A percentile compares a stretch with the other conserved stretches of the same genome.
These are phyloP conservation scores for Fusarium incarnatum DNA, from an alignment of 2,329 filamentous ascomycete genomes.

Conservation along the genomic window DNA sequence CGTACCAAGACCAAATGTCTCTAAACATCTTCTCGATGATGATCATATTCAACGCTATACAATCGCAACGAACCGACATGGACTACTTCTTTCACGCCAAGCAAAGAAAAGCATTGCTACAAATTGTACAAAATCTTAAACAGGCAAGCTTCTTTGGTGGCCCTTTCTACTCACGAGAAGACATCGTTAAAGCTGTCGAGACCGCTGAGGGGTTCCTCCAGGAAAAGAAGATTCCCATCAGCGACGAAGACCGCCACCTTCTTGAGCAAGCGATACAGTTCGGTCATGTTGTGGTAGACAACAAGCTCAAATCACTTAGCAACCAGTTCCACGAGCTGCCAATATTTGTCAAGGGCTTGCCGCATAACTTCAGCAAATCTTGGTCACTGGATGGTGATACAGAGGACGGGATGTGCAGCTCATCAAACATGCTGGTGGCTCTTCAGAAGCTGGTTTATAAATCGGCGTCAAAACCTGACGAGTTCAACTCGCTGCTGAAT, in stretches of 20 bases:
- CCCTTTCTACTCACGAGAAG: constrained; percentile 74
- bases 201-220: constrained; percentile 75
- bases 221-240: constrained; percentile 70
- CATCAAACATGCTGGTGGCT: constrained; percentile 61
- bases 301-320: constrained; percentile 73
- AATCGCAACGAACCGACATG: constrained; percentile 82
- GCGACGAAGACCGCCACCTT: constrained; percentile 67
- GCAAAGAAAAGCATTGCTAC: constrained; percentile 74
- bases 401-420: constrained; percentile 63
- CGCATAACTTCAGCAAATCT: constrained; percentile 65
- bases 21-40: constrained; percentile 88
- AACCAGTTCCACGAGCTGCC: constrained; percentile 82
- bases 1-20: constrained; percentile 84
- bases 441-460: constrained; percentile 66
- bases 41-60: constrained; percentile 86
- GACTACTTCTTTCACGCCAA: constrained; percentile 91
- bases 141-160: constrained; percentile 88
- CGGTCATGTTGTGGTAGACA: constrained; percentile 69
- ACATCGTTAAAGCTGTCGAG: constrained; percentile 73
- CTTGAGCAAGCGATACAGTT: constrained; percentile 74
- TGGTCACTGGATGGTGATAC: constrained; percentile 75
- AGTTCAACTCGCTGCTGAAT: constrained; percentile 61
- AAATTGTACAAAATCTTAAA: constrained; percentile 81
- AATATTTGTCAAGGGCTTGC: constrained; percentile 76
- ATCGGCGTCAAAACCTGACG: constrained; percentile 56